Base-by-base conservation (phyloP, 768 basidiomycete species). In the Termitomyces heimii region DNA sequence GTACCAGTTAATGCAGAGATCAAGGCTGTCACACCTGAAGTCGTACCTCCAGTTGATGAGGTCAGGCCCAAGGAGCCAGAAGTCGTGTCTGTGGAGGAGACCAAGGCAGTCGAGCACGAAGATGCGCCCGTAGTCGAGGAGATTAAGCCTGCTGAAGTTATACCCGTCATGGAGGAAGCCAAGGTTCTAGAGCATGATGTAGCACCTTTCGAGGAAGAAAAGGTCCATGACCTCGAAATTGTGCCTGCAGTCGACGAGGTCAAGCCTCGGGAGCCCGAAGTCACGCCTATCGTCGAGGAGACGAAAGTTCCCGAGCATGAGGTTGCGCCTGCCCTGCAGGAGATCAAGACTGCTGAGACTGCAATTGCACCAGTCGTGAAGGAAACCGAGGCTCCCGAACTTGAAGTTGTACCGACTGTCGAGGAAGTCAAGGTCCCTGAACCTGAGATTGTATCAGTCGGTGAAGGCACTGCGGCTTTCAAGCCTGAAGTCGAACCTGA, bases 391-490 rank as follows among this genome's bases (percentile, higher is more conserved):
- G 37, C 49, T 50, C 7, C 55, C 54, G 57, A 28, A 18, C 52
- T 44, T 24, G 61, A 52, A 43, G 47, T 50, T 45, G 16, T 13
- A 2, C 53, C 28, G 3, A 37, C 32, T 18, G 29, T 54, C 13
- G 42, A 54, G 16, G 57, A 58, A 35, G 16, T 14, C 37, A 44
- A 52, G 10, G 57, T 29, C 12, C 43, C 46, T 10, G 44, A 54
- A 18, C 46, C 46, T 37, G 57, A 53, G 29, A 34, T 44, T 39
- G 18, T n/a, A 9, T 28, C 40, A 39, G 22, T 54, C 57, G 37
- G 51, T 28, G 55, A 53, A 48, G 57, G 57, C 54, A 22, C 29
- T 9, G 50, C 55, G 49, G 55, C 45, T 37, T 7, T 42, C 12
- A 49, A 55, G 45, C 24, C 48, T n/a, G 29, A 31, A 40, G 37